Conservation (phyloP, 1,284 basidiomycete species). For the Boletus semigastroideus region DNA sequence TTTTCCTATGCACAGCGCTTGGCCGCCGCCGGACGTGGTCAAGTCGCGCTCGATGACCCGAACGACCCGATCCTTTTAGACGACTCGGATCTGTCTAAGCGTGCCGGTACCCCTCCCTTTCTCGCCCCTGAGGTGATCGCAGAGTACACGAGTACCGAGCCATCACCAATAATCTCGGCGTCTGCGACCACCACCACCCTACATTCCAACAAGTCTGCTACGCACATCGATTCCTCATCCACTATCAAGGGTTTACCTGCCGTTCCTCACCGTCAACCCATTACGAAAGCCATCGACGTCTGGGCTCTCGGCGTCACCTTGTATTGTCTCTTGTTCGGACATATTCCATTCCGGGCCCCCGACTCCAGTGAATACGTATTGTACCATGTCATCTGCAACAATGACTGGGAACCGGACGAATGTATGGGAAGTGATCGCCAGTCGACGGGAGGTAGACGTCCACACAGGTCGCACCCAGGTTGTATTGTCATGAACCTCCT, state of each 20-base stretch:
- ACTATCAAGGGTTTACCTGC: slow-evolving; percentile 35
- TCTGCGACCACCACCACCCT: slow-evolving; percentile 33
- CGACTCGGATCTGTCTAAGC: slow-evolving; percentile 87
- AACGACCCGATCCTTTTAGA: slow-evolving; percentile 71
- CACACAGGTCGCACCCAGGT: slow-evolving; percentile 48
- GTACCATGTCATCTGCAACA: slow-evolving; percentile 82
- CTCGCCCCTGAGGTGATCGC: slow-evolving; percentile 94
- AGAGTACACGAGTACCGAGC: slow-evolving; percentile 43
- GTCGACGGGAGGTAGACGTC: slow-evolving; percentile 59
- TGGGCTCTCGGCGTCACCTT: slow-evolving; percentile 99
- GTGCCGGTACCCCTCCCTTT: slow-evolving; percentile 97
- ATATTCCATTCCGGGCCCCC: slow-evolving; percentile 63
- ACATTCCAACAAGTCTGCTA: slow-evolving; percentile 28
- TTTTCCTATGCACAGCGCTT: slow-evolving; percentile 85
- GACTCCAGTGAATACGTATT: slow-evolving; percentile 72
- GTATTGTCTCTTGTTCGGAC: slow-evolving; percentile 92
- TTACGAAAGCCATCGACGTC: slow-evolving; percentile 97
- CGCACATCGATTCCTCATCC: slow-evolving; percentile 32
- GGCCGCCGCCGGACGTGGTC: slow-evolving; percentile 47
- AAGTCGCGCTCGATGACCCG: slow-evolving; percentile 40
- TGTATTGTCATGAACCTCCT: slow-evolving; percentile 72
- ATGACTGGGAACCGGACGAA: slow-evolving; percentile 71
- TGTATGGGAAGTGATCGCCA: slow-evolving; percentile 76
- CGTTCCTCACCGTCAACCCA: slow-evolving; percentile 52
- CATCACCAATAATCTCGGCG: slow-evolving; percentile 32